Conservation (phyloP, 352 stramenopile genomes). For the Pythium phragmiticola region DNA sequence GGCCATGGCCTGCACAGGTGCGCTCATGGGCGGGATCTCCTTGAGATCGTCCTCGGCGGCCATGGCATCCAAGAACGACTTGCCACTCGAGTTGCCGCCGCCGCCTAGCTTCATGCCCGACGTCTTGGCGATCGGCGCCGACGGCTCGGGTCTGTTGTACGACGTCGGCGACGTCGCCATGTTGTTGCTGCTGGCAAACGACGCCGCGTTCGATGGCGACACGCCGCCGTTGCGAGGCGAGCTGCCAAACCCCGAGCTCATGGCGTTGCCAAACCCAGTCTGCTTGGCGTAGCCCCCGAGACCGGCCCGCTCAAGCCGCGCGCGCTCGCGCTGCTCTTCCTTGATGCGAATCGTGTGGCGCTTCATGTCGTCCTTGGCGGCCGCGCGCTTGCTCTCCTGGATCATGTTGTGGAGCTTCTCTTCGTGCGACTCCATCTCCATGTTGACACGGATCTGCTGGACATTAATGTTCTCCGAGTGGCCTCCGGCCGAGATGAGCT, state of each 20-base stretch:
- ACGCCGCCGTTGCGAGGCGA: constrained; percentile 58
- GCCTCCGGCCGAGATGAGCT: constrained; percentile 96
- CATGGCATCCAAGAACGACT: constrained; percentile 87
- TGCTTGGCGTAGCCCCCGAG: constrained; percentile 57
- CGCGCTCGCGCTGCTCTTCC: constrained; percentile 83
- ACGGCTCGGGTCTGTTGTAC: constrained; percentile 49
- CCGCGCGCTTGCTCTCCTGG: constrained; percentile 93
- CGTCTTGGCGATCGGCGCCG: constrained; percentile 52
- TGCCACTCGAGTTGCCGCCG: constrained; percentile 49
- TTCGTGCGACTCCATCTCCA: constrained; percentile 99
- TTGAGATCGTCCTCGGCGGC: constrained; percentile 83
- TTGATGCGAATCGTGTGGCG: constrained; percentile 86
- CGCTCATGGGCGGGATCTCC: constrained; percentile 83
- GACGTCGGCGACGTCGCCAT: constrained; percentile 65
- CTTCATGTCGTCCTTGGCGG: constrained; percentile 89
- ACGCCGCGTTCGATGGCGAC: constrained; percentile 30
- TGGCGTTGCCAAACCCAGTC: constrained; percentile 71
- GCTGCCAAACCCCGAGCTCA: constrained; percentile 62
- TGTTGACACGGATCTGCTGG: constrained; percentile 94
- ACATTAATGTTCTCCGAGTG: constrained; percentile 96
- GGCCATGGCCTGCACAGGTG: constrained; percentile 52
- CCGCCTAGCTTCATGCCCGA: constrained; percentile 40
- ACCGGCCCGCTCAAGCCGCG: constrained; percentile 69
- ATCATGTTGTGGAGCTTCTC: constrained; percentile 99
- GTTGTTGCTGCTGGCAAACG: constrained; percentile 29